phyloP scores from a whole-genome alignment of 2,329 filamentous ascomycete species.

The Lecanicillium sp. region DNA sequence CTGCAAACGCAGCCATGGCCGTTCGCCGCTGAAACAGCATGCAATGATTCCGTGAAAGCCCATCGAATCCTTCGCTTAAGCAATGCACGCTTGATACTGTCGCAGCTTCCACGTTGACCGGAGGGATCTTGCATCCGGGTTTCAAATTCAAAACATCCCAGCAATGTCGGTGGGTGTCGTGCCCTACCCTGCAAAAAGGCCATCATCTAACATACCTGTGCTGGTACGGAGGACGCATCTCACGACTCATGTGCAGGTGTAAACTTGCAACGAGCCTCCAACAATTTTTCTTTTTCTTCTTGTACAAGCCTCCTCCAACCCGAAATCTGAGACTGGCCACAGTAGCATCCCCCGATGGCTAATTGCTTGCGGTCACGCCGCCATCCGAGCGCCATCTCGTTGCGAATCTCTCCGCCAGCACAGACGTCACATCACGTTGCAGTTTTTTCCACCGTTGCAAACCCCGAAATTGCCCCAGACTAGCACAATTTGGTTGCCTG shows the following conservation, averaged over 20 bases:
- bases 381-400: too few species aligned
- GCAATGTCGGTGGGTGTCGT: neutral
- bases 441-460: slow-evolving; percentile 5
- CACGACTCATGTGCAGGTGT: too few species aligned
- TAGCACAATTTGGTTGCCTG: neutral
- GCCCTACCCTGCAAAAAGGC: neutral
- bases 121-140: neutral
- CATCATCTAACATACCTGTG: neutral
- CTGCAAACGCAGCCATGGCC: neutral
- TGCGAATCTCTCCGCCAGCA: neutral
- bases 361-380: too few species aligned
- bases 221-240: too few species aligned
- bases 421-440: slow-evolving; percentile 9
- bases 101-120: neutral
- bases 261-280: too few species aligned
- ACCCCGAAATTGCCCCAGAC: slow-evolving; percentile 11
- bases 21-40: too few species aligned
- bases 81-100: neutral
- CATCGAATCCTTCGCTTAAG: too few species aligned
- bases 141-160: slow-evolving; percentile 1
- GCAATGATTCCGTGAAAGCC: too few species aligned
- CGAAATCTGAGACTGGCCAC: slow-evolving; percentile 3
- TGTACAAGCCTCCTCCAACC: too few species aligned
- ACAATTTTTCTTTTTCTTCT: too few species aligned
- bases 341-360: too few species aligned